Conservation (phyloP, 2,329 filamentous ascomycete genomes). For the Epichloe typhina region DNA sequence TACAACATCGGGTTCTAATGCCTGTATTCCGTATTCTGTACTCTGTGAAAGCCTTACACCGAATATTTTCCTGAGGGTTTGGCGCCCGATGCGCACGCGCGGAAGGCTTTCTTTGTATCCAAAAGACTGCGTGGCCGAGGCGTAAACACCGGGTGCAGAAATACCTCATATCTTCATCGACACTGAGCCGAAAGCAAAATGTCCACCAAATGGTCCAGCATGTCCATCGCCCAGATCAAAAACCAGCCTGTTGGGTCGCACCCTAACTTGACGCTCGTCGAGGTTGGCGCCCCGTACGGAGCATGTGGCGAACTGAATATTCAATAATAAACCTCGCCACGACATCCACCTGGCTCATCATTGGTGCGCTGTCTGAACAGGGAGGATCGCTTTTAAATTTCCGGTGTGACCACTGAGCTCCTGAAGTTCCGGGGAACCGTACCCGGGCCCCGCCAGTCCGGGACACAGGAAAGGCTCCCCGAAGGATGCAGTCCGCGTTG, state of each 20-base stretch:
- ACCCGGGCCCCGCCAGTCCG: slow-evolving; percentile 8
- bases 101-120: background rate
- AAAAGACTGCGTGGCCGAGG: background rate
- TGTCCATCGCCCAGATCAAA: slow-evolving; percentile 9
- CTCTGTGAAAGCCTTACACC: background rate
- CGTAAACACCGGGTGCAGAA: background rate
- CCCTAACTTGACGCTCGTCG: background rate
- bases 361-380: background rate
- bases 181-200: no score
- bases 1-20: background rate
- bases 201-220: background rate
- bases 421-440: slow-evolving; percentile 9
- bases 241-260: slow-evolving; percentile 9
- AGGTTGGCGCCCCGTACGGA: background rate
- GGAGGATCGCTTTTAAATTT: background rate
- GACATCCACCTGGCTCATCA: background rate
- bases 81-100: background rate
- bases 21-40: background rate
- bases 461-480: slow-evolving; percentile 5
- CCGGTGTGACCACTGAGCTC: background rate
- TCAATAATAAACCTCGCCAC: background rate
- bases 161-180: no score
- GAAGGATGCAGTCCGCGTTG: background rate
- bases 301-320: background rate
- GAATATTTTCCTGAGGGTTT: background rate